Conservation (phyloP, 306 rosid species). For the Vigna mungo region DNA sequence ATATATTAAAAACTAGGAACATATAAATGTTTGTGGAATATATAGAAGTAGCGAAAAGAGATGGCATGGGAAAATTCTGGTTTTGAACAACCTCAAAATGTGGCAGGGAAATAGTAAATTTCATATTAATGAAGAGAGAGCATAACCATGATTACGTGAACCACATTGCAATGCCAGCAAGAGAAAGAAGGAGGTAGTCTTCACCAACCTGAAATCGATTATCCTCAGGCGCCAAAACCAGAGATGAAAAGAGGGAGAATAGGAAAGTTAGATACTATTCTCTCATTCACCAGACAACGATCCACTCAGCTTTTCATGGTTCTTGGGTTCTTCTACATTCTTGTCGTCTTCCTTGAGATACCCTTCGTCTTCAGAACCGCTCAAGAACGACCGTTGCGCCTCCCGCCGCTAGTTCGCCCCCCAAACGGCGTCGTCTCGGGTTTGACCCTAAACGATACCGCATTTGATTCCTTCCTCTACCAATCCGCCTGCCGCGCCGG, state of each 20-base stretch:
- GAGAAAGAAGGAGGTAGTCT: background rate
- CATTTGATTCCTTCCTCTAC: constrained; percentile 65
- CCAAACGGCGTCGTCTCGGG: constrained; percentile 55
- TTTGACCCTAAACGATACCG: constrained; percentile 53
- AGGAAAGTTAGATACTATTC: constrained; percentile 52
- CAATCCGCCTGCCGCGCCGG: constrained; percentile 67
- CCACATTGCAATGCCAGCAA: no score
- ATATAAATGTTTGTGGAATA: no score
- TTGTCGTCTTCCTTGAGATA: constrained; percentile 71
- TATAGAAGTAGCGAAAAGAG: no score
- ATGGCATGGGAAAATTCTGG: no score
- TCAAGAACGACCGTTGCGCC: constrained; percentile 24
- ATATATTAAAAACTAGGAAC: no score
- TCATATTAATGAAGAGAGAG: no score
- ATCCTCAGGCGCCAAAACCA: background rate
- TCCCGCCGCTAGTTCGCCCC: background rate
- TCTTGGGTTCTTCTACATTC: constrained; percentile 59
- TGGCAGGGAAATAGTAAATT: no score
- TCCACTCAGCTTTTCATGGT: constrained; percentile 70
- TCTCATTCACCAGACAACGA: constrained; percentile 68
- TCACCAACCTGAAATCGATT: constrained; percentile 35
- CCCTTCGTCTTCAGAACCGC: constrained; percentile 68
- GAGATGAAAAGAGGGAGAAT: constrained; percentile 70
- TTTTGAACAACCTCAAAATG: no score
- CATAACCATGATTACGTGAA: no score